phyloP scores from a whole-genome alignment of 345 rosid genomes.

The Brassica cretica region DNA sequence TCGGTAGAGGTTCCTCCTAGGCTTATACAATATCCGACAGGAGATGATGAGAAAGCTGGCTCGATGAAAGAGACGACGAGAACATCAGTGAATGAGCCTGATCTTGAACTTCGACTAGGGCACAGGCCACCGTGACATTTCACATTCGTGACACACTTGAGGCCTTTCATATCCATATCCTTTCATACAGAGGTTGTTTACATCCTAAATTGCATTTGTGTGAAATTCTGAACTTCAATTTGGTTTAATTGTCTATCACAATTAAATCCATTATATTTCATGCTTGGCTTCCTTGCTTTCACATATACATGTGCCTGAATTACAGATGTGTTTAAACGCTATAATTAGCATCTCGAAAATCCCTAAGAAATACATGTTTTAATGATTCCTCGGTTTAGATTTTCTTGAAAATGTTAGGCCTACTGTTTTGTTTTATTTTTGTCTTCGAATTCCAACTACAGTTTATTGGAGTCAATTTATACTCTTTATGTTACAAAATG shows the following conservation, averaged over 20 bases:
- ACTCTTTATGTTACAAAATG: too few species aligned
- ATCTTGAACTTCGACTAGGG: constrained; percentile 91
- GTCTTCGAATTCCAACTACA: not conserved
- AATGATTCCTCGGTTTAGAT: not conserved
- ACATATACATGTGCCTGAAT: not conserved
- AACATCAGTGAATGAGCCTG: constrained; percentile 59
- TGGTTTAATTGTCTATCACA: constrained; percentile 26
- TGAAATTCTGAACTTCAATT: constrained; percentile 21
- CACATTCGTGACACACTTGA: constrained; percentile 27
- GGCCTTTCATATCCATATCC: constrained; percentile 12
- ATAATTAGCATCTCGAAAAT: not conserved
- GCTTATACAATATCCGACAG: constrained; percentile 26
- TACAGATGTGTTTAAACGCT: not conserved
- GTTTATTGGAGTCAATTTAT: constrained; percentile 1
- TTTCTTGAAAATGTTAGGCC: not conserved
- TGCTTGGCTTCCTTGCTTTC: constrained; percentile 24
- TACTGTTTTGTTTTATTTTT: not conserved
- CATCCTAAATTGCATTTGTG: constrained; percentile 19
- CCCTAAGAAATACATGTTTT: not conserved
- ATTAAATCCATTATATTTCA: constrained; percentile 28
- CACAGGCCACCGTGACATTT: constrained; percentile 41
- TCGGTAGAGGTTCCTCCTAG: constrained; percentile 32
- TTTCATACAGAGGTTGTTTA: constrained; percentile 34
- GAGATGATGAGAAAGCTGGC: constrained; percentile 30
- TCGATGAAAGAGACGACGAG: constrained; percentile 38